These are phyloP conservation scores for Lepidium africanum DNA, from an alignment of 345 rosid genomes.

Conservation along the genomic window DNA sequence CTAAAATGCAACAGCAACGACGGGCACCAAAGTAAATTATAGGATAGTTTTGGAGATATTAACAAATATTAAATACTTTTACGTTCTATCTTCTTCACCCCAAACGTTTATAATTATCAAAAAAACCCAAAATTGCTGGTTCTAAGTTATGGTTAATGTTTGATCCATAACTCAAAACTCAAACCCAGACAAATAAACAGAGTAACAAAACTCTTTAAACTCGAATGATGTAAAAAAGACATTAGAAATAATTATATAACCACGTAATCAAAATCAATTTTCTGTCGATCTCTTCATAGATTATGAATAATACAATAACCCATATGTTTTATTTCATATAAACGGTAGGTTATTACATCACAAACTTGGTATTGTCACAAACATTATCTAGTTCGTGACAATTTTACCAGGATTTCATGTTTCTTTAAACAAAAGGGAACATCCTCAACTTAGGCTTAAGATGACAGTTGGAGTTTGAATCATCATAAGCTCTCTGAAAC, in stretches of 20 bases:
- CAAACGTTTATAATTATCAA: not conserved
- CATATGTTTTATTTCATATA: conserved; percentile 20
- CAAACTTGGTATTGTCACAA: not conserved
- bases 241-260: no score
- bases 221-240: no score
- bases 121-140: not conserved
- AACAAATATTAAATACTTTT: not conserved
- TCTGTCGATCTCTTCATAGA: no score
- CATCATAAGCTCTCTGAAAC: conserved; percentile 25
- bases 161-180: no score
- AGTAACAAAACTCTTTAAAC: no score
- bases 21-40: not conserved
- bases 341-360: not conserved
- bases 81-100: not conserved
- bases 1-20: not conserved
- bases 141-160: no score
- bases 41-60: not conserved
- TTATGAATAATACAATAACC: not conserved
- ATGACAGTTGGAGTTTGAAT: conserved; percentile 15
- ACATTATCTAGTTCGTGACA: not conserved
- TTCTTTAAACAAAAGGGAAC: not conserved
- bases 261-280: no score
- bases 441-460: not conserved
- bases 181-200: no score
- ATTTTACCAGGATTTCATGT: not conserved